A percentile compares a stretch with the other conserved stretches of the same genome.
Evolutionary conservation across 495 filamentous ascomycete species (phyloP).

Genomic region (Thermochaetoides thermophila): DNA sequence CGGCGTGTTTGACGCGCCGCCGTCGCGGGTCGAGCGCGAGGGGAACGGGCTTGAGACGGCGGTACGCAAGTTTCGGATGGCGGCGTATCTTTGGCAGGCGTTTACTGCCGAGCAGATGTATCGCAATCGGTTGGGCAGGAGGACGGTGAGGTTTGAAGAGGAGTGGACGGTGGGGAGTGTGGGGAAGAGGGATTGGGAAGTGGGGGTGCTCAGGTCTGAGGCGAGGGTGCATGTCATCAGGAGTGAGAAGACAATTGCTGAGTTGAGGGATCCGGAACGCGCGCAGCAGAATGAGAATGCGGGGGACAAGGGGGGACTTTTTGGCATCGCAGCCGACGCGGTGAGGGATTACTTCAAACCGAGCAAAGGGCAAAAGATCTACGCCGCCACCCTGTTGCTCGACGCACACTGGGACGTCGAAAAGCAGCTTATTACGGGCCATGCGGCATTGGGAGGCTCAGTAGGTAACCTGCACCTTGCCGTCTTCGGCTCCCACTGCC

Average conservation of each 20-base stretch:
- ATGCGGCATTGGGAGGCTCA: conserved; percentile 60
- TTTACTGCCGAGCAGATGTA: conserved; percentile 93
- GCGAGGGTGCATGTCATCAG: conserved; percentile 76
- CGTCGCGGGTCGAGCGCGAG: conserved; percentile 58
- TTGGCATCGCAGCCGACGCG: conserved; percentile 58
- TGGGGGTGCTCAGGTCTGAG: conserved; percentile 67
- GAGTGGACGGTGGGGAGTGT: conserved; percentile 76
- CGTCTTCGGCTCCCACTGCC: conserved; percentile 77
- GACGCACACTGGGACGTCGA: conserved; percentile 77
- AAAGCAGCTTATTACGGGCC: conserved; percentile 54
- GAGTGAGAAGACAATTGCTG: conserved; percentile 65
- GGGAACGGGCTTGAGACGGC: conserved; percentile 68
- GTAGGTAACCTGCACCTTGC: conserved; percentile 61
- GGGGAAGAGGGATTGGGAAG: conserved; percentile 52
- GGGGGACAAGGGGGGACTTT: conserved; percentile 53
- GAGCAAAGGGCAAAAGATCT: conserved; percentile 60
- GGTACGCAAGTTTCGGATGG: conserved; percentile 75
- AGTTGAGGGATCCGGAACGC: conserved; percentile 60
- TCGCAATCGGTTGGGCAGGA: conserved; percentile 66
- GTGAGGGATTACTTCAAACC: conserved; percentile 61
- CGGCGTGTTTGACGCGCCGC: conserved; percentile 68
- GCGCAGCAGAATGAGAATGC: conserved; percentile 69
- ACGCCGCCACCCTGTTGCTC: conserved; percentile 69
- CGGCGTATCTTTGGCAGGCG: conserved; percentile 88
- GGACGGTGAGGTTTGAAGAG: conserved; percentile 81